Evolutionary conservation across 2,329 filamentous ascomycete genomes (phyloP), one percentile per base, ranked within the genome.

Genomic region (Colletotrichum spaethianum): DNA sequence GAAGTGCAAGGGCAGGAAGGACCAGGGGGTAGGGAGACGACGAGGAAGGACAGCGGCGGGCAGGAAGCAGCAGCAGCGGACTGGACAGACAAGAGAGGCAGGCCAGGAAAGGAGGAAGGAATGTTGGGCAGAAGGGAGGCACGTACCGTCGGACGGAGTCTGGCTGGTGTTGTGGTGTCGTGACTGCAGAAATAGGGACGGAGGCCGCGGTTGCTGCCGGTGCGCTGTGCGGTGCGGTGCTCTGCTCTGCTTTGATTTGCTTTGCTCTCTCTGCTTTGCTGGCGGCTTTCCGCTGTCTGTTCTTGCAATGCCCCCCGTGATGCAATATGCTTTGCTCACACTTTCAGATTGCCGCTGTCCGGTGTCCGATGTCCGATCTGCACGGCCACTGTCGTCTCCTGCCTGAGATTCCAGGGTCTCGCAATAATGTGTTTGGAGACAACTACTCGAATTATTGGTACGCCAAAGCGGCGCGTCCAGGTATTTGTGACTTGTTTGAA

Each of bases 401-500:
- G 52, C 18, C 52, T n/a, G 52, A 20, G 52, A n/a, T 36, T 36
- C n/a, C 53, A 23, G 53, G 53, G 53, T 56, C 53, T 26, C 28
- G n/a, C 38, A n/a, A 36, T 16, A 31, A 36, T 1, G 11, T 56
- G 53, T 31, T 31, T 52, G 48, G 66, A 59, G n/a, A 42, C 67
- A 16, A 31, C 7, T 70, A 70, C 67, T 53, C 48, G 40, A 28
- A 48, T 31, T 14, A 20, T 40, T 16, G 20, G n/a, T n/a, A 28
- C 18, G 38, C 33, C 38, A 57, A 31, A 36, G 63, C 55, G n/a
- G 55, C 55, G 23, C 6, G n/a, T 23, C 48, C 48, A 70, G 38
- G 67, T 70, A 70, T 55, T 48, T 38, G 56, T 33, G 63, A 67
- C 68, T 62, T 63, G 56, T 3, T 12, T 68, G 68, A 71, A 71